Evolutionary conservation across 345 rosid species (phyloP), one percentile per base, ranked within the genome.

Genomic region (Gynandropsis gynandra): DNA sequence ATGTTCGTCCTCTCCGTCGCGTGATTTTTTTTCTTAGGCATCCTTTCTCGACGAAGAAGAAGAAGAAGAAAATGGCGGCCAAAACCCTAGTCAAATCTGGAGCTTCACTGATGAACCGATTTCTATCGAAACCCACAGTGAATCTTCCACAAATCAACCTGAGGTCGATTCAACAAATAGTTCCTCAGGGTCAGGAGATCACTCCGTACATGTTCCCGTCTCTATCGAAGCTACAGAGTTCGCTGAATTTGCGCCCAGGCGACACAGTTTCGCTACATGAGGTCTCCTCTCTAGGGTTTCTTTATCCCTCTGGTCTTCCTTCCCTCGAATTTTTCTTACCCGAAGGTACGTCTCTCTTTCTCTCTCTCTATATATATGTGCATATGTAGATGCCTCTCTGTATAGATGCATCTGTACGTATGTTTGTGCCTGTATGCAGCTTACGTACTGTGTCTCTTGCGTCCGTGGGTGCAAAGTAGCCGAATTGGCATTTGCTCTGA

Each of bases 301-400:
- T 79, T n/a, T 66, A 87, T 42, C 98, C 98, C 1, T 66, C 64
- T 42, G 95, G 95, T 55, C 78, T 87, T 56, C 96, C 98, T 29
- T 82, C 92, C 19, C 79, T 84, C 54, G 74, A 66, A 41, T 90
- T 90, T 84, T 90, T 79, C 86, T 65, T 87, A 54, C 95, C 98
- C 8, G 81, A 87, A n/a, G 96, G 96, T 90, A 42, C 27, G 11
- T 24, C 32, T 15, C 32, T 45, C 61, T 14, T 34, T 10, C 42
- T 29, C 17, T 16, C 27, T 52, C 14, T 46, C 5, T 45, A 9
- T 50, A 9, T 19, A 11, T 46, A n/a, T n/a, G n/a, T n/a, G n/a
- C n/a, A n/a, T n/a, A n/a, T n/a, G n/a, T n/a, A n/a, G n/a, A 5
- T 46, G 13, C 20, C 4, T 39, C 20, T 37, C 9, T 53, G 15